A percentile compares a stretch with the other conserved stretches of the same genome.
These are phyloP conservation scores for Metschnikowia orientalis DNA, from an alignment of 805 yeast genomes.

Conservation along the genomic window DNA sequence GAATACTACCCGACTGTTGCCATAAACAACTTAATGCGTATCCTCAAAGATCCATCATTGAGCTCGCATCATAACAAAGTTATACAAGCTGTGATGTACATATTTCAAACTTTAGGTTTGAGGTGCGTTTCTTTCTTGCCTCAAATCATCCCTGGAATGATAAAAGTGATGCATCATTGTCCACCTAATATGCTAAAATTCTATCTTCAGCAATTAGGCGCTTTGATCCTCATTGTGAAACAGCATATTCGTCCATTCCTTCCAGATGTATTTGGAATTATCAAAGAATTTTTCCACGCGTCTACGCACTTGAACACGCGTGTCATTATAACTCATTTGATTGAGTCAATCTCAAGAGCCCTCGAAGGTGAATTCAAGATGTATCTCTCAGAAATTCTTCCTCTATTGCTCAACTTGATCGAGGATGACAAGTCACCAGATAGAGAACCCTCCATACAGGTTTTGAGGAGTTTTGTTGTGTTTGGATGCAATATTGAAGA, in stretches of 20 bases:
- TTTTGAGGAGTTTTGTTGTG: constrained; percentile 74
- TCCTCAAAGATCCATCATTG: constrained; percentile 78
- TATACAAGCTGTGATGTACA: constrained; percentile 89
- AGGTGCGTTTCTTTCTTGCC: constrained; percentile 87
- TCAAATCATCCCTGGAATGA: constrained; percentile 82
- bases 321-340: constrained; percentile 69
- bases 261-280: constrained; percentile 65
- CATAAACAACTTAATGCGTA: constrained; percentile 75
- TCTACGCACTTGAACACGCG: constrained; percentile 54
- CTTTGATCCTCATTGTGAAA: constrained; percentile 73
- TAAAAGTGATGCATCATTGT: constrained; percentile 77
- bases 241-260: constrained; percentile 86
- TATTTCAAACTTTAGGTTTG: constrained; percentile 82
- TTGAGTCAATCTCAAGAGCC: constrained; percentile 81
- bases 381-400: constrained; percentile 72
- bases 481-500: constrained; percentile 89
- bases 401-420: constrained; percentile 68
- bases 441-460: constrained; percentile 61
- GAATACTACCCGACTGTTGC: constrained; percentile 96
- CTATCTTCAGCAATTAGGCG: constrained; percentile 83
- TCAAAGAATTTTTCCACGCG: constrained; percentile 64
- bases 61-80: constrained; percentile 86
- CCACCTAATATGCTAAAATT: constrained; percentile 78
- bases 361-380: constrained; percentile 89
- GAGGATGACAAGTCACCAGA: constrained; percentile 66